Evolutionary conservation across 202 grass and related monocot genomes (phyloP), one percentile per base, ranked within the genome.

Genomic region (Tripidium arundinaceum): DNA sequence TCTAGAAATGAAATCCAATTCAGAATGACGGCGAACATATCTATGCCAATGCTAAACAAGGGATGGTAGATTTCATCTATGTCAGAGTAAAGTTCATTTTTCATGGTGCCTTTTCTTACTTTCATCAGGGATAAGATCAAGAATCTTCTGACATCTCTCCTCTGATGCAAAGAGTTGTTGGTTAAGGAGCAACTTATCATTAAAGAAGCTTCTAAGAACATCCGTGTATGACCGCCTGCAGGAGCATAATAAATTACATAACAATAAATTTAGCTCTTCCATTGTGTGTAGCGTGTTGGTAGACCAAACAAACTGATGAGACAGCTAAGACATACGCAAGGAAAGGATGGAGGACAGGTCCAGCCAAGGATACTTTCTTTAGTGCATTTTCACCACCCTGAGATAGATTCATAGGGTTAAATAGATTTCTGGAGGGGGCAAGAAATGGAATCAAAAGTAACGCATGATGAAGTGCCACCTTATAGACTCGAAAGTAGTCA

Each of bases 201-300:
- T 87, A 16, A 98, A 98, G 70, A 90, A 94, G 75, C 38, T 43
- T 87, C 86, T 92, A 14, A 98, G 73, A 81, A 94, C 90, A 84
- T 98, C 88, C 7, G 76, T 98, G 55, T 98, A 98, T 34, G 94
- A 88, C 79, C 92, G 85, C 74, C 92, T 98, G 84, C 65, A 91
- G 42, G 22, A 67, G 47, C 18, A 39, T 37, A 58, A 67, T n/a
- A n/a, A n/a, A n/a, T 70, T 65, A 75, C 10, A n/a, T 29, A 49
- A 69, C 60, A 65, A 85, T n/a, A 18, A 79, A 76, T 29, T 80
- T 81, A 62, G 22, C 34, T 69, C 65, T 60, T 78, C 28, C 11
- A 84, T 68, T 52, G 82, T 27, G n/a, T n/a, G n/a, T n/a, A n/a
- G n/a, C n/a, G n/a, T 28, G 67, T 28, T 59, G 4, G 80, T 41